Percentiles rank a stretch among this genome's conserved stretches.
These are phyloP conservation scores for Ophiostoma novo-ulmi DNA, from an alignment of 2,329 filamentous ascomycete genomes.

Conservation along the genomic window DNA sequence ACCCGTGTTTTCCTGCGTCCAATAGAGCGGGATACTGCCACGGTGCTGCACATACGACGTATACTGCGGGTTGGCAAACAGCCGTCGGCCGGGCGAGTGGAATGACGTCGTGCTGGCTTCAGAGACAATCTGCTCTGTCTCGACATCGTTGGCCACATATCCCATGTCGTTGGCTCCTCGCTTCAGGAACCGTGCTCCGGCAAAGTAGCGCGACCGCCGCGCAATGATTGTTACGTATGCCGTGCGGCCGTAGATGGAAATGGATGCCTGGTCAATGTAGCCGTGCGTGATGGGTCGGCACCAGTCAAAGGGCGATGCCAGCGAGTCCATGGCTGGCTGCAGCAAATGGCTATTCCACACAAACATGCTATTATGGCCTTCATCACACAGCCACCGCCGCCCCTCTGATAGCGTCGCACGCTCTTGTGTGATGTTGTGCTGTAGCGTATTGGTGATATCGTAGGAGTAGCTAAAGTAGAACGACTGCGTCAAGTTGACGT, in stretches of 20 bases:
- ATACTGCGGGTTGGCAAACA: conserved; percentile 85
- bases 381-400: conserved; percentile 50
- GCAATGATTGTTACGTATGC: conserved; percentile 94
- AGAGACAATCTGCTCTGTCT: conserved; percentile 96
- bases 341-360: conserved; percentile 94
- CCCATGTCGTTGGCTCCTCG: conserved; percentile 90
- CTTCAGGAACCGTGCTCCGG: conserved; percentile 89
- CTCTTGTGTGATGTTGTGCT: conserved; percentile 84
- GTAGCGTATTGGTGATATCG: conserved; percentile 85
- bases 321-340: conserved; percentile 60
- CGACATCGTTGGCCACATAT: conserved; percentile 96
- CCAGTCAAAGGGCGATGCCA: conserved; percentile 89
- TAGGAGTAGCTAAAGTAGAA: conserved; percentile 99
- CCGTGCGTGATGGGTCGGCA: conserved; percentile 93
- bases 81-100: conserved; percentile 77
- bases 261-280: conserved; percentile 84
- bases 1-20: conserved; percentile 93
- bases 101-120: conserved; percentile 94
- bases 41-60: conserved; percentile 96
- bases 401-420: conserved; percentile 65
- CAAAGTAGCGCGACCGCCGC: conserved; percentile 84
- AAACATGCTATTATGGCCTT: conserved; percentile 89
- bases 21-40: conserved; percentile 93
- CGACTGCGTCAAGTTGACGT: conserved; percentile 80
- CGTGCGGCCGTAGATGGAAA: conserved; percentile 79